phyloP scores from a whole-genome alignment of 1,284 basidiomycete genomes.

The Trichosporon asahii region DNA sequence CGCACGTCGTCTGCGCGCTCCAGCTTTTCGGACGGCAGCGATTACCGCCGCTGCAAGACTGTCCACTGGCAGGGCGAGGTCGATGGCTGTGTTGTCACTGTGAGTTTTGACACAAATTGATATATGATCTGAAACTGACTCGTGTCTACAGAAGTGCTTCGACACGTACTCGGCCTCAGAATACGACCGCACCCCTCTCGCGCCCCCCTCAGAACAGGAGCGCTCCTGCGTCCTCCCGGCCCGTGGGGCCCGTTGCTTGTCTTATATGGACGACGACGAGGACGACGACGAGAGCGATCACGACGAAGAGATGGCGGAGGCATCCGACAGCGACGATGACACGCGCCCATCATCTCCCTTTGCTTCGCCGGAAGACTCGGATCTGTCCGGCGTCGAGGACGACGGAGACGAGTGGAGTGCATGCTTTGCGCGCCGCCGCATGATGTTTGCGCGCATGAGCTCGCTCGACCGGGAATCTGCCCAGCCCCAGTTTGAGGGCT shows the following conservation, averaged over 20 bases:
- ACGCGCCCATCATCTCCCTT: conserved; percentile 20
- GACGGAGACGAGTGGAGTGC: conserved; percentile 38
- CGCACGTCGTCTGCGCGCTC: conserved; percentile 14
- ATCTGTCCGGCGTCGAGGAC: conserved; percentile 17
- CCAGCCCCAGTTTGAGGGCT: conserved; percentile 47
- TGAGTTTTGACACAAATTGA: conserved; percentile 28
- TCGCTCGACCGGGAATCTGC: conserved; percentile 16
- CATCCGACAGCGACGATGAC: neutral
- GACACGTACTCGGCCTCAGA: conserved; percentile 49
- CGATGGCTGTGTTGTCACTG: conserved; percentile 39
- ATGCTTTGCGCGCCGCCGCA: conserved; percentile 43
- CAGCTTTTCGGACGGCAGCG: conserved; percentile 15
- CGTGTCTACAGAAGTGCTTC: conserved; percentile 40
- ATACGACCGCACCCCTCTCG: conserved; percentile 53
- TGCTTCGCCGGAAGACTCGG: conserved; percentile 23
- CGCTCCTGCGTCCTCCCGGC: conserved; percentile 49
- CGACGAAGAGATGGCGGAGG: conserved; percentile 23
- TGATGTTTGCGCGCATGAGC: conserved; percentile 48
- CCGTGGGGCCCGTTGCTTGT: conserved; percentile 42
- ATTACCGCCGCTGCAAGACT: conserved; percentile 34
- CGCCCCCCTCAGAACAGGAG: conserved; percentile 49
- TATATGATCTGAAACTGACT: neutral
- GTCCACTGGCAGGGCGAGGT: conserved; percentile 44
- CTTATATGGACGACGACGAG: conserved; percentile 21
- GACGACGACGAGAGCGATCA: conserved; percentile 24